phyloP scores from a whole-genome alignment of 306 rosid species.

The Sesbania bispinosa region DNA sequence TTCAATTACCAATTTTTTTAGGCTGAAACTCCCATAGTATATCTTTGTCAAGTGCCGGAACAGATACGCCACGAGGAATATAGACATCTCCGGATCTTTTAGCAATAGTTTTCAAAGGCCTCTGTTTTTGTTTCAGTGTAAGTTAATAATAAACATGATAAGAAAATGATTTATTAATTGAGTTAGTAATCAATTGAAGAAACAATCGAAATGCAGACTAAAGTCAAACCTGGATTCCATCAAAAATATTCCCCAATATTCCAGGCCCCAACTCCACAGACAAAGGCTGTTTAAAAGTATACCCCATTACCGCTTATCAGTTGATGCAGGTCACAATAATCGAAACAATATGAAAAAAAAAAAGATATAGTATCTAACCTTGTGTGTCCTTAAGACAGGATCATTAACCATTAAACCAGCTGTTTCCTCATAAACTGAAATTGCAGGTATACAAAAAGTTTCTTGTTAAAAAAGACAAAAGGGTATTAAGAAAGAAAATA shows the following conservation, averaged over 20 bases:
- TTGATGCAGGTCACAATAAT: not conserved
- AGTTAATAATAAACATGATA: too few relatives aligned
- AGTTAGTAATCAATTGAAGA: too few relatives aligned
- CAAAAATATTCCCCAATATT: constrained; percentile 94
- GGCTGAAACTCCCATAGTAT: constrained; percentile 94
- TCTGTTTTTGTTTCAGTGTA: constrained; percentile 41
- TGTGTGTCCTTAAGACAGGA: constrained; percentile 92
- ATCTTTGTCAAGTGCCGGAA: constrained; percentile 97
- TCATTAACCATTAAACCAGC: constrained; percentile 95
- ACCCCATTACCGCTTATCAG: constrained; percentile 26
- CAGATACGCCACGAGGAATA: constrained; percentile 97
- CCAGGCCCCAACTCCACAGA: constrained; percentile 99
- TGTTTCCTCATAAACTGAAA: constrained; percentile 95
- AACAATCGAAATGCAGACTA: too few relatives aligned
- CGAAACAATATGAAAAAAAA: not conserved
- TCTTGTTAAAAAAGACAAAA: not conserved
- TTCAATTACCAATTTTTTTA: constrained; percentile 70
- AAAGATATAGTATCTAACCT: constrained; percentile 44
- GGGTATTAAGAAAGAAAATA: too few relatives aligned
- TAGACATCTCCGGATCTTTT: constrained; percentile 94
- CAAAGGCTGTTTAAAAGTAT: constrained; percentile 73
- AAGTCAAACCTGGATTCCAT: constrained; percentile 91
- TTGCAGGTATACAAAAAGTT: constrained; percentile 9
- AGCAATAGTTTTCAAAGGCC: constrained; percentile 98
- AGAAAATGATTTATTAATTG: too few relatives aligned